phyloP scores from a whole-genome alignment of 768 basidiomycete species.

The Phaeolepiota aurea region DNA sequence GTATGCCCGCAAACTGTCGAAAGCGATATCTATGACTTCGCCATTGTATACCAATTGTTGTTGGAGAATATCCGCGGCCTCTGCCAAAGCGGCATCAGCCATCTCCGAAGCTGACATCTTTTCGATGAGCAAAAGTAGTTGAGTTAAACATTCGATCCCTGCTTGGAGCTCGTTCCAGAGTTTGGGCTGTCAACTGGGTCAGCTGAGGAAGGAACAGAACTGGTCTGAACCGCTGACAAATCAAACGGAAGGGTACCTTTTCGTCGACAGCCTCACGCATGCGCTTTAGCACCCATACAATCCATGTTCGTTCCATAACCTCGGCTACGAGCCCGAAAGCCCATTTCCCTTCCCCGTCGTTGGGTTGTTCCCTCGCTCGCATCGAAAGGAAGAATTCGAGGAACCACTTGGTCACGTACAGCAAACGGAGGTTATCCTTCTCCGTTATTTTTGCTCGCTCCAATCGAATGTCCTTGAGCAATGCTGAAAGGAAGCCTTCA shows the following conservation, averaged over 20 bases:
- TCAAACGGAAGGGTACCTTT: slow-evolving; percentile 46
- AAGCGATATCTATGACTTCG: slow-evolving; percentile 82
- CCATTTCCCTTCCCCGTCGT: slow-evolving; percentile 32
- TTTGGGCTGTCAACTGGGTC: slow-evolving; percentile 56
- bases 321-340: slow-evolving; percentile 72
- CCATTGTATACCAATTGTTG: slow-evolving; percentile 94
- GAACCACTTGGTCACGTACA: slow-evolving; percentile 87
- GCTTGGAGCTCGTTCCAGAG: slow-evolving; percentile 92
- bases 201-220: slow-evolving; percentile 4
- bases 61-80: slow-evolving; percentile 76
- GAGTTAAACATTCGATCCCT: slow-evolving; percentile 89
- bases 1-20: slow-evolving; percentile 71
- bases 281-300: slow-evolving; percentile 82
- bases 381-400: slow-evolving; percentile 79
- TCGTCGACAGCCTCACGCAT: slow-evolving; percentile 89
- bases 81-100: slow-evolving; percentile 40
- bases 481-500: slow-evolving; percentile 77
- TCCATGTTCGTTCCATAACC: slow-evolving; percentile 80
- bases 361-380: slow-evolving; percentile 28
- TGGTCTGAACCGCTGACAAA: slow-evolving; percentile 2
- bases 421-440: slow-evolving; percentile 84
- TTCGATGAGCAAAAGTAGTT: slow-evolving; percentile 85
- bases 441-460: slow-evolving; percentile 91
- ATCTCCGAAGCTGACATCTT: slow-evolving; percentile 56
- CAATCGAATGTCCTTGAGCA: slow-evolving; percentile 90